Evolutionary conservation across 1,284 basidiomycete genomes (phyloP).

Genomic region (Paramarasmius palmivorus): DNA sequence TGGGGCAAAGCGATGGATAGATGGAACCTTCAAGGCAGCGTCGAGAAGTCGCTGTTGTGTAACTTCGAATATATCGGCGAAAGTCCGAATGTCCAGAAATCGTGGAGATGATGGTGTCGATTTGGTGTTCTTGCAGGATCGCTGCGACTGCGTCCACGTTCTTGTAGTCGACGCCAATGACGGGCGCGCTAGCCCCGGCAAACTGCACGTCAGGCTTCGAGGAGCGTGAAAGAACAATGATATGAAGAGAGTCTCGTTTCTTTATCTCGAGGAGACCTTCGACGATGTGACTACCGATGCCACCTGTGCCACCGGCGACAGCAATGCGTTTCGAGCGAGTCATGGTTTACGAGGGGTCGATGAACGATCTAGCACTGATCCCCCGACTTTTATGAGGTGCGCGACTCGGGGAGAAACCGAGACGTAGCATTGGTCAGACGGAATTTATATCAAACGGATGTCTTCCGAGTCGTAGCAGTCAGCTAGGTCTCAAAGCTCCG

Average conservation of each 20-base stretch:
- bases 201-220: background rate
- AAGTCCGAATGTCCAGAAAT: background rate
- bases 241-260: slow-evolving; percentile 1
- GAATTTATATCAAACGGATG: background rate
- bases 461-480: background rate
- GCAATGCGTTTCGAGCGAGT: slow-evolving; percentile 3
- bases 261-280: slow-evolving; percentile 8
- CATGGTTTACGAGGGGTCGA: too few relatives aligned
- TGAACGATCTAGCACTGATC: background rate
- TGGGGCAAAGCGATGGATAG: too few relatives aligned
- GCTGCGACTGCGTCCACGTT: background rate
- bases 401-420: background rate
- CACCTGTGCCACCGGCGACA: slow-evolving; percentile 9
- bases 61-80: background rate
- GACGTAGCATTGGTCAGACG: background rate
- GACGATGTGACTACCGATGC: slow-evolving; percentile 8
- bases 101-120: slow-evolving; percentile 10
- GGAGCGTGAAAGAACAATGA: slow-evolving; percentile 10
- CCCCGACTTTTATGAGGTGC: background rate
- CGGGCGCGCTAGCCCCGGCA: background rate
- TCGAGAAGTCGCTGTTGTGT: background rate
- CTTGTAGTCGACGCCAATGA: slow-evolving; percentile 10
- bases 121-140: slow-evolving; percentile 1
- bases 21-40: too few relatives aligned
- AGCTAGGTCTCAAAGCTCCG: too few relatives aligned